A percentile compares a stretch with the other conserved stretches of the same genome.
phyloP scores from a whole-genome alignment of 2,329 filamentous ascomycete genomes.

The Colletotrichum australisinense region DNA sequence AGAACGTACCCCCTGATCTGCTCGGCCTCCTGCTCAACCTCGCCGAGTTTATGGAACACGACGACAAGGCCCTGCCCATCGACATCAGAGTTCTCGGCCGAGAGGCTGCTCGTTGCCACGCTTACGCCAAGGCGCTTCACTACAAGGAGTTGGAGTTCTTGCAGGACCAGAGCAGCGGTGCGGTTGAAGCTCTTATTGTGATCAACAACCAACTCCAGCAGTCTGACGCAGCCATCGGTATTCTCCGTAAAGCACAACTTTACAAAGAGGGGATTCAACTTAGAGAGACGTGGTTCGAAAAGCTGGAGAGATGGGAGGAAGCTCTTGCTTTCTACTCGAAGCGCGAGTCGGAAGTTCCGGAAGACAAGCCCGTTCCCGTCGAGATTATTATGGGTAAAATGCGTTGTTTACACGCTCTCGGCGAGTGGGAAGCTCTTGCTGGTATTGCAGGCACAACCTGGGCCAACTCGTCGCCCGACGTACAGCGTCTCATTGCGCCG shows the following conservation, averaged over 20 bases:
- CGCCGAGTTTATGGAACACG: constrained; percentile 99
- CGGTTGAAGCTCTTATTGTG: constrained; percentile 96
- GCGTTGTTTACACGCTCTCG: constrained; percentile 95
- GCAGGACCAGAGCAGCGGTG: constrained; percentile 94
- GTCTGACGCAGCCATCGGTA: constrained; percentile 97
- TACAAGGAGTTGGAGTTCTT: constrained; percentile 99
- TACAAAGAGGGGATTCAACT: constrained; percentile 94
- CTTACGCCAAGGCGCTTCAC: constrained; percentile 96
- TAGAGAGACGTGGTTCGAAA: constrained; percentile 99
- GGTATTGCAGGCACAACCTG: constrained; percentile 92
- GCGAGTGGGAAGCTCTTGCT: constrained; percentile 96
- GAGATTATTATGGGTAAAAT: constrained; percentile 99
- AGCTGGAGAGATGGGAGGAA: constrained; percentile 97
- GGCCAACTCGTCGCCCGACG: constrained; percentile 87
- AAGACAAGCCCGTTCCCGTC: constrained; percentile 73
- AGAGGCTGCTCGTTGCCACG: constrained; percentile 96
- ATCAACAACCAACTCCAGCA: constrained; percentile 99
- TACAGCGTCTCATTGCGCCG: constrained; percentile 90
- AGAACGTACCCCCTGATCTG: constrained; percentile 95
- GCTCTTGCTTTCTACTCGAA: constrained; percentile 92
- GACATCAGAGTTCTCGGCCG: constrained; percentile 95
- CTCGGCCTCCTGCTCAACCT: constrained; percentile 94
- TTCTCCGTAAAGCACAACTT: constrained; percentile 92
- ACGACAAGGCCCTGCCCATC: constrained; percentile 97
- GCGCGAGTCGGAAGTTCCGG: constrained; percentile 77